These are phyloP conservation scores for Diatrype stigma DNA, from an alignment of 2,329 filamentous ascomycete genomes.

Conservation along the genomic window DNA sequence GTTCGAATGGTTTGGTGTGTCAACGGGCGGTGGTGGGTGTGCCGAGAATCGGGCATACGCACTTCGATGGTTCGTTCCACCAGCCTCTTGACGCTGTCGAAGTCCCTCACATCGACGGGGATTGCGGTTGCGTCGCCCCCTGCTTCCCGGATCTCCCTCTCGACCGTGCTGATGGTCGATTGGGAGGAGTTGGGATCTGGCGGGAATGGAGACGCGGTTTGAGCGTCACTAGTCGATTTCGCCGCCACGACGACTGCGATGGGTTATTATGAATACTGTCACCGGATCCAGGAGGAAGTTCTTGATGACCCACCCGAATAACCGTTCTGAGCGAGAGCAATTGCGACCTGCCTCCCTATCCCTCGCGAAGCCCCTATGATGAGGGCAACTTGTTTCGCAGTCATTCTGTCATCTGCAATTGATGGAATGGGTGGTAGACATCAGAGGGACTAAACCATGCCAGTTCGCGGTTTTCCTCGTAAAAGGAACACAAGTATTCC, in stretches of 20 bases:
- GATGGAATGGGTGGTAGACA: neutral
- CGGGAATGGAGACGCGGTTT: slow-evolving; percentile 55
- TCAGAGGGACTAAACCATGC: too few species aligned
- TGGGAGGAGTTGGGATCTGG: slow-evolving; percentile 70
- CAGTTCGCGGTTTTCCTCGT: too few species aligned
- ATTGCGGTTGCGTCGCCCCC: slow-evolving; percentile 64
- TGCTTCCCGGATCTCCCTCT: slow-evolving; percentile 63
- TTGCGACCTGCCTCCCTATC: slow-evolving; percentile 75
- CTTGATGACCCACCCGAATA: slow-evolving; percentile 56
- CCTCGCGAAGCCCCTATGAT: slow-evolving; percentile 74
- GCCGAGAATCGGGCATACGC: slow-evolving; percentile 9
- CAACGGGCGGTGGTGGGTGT: too few species aligned
- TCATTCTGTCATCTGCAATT: neutral
- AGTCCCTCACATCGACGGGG: slow-evolving; percentile 64
- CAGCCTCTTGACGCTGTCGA: slow-evolving; percentile 56
- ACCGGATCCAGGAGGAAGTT: neutral
- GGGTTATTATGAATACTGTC: neutral
- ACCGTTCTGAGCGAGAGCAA: slow-evolving; percentile 67
- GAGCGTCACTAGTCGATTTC: slow-evolving; percentile 66
- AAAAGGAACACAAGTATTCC: too few species aligned
- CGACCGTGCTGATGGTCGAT: slow-evolving; percentile 78
- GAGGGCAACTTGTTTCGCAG: slow-evolving; percentile 55
- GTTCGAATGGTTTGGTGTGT: too few species aligned
- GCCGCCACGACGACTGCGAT: slow-evolving; percentile 73
- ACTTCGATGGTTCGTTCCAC: slow-evolving; percentile 52